A percentile compares a stretch with the other conserved stretches of the same genome.
Evolutionary conservation across 768 basidiomycete genomes (phyloP).

Genomic region (Amanita pseudoporphyria): DNA sequence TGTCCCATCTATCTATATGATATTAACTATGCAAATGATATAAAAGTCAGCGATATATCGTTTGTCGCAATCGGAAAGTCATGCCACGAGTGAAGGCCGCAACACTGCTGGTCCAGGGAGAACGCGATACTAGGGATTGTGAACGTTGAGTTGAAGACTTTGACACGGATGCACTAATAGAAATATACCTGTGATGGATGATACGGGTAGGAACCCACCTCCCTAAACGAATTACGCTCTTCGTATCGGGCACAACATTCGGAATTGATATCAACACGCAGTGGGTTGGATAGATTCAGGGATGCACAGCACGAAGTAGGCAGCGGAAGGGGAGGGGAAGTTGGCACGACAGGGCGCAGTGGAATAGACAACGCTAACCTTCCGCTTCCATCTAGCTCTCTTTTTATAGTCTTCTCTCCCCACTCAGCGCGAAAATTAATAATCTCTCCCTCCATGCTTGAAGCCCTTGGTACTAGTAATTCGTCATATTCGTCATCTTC

Average conservation of each 20-base stretch:
- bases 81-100: conserved; percentile 3
- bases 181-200: conserved; percentile 22
- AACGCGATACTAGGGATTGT: conserved; percentile 2
- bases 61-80: neutral
- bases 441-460: conserved; percentile 7
- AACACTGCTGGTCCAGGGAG: conserved; percentile 6
- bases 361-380: conserved; percentile 18
- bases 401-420: neutral
- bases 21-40: neutral
- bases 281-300: neutral
- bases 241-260: conserved; percentile 15
- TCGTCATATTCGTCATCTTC: conserved; percentile 9
- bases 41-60: neutral
- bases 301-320: conserved; percentile 3
- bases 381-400: neutral
- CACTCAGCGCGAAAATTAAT: neutral
- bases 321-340: conserved; percentile 7
- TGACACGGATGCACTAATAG: neutral
- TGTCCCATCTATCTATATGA: conserved; percentile 8
- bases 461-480: neutral
- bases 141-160: neutral
- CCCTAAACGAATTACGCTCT: conserved; percentile 24
- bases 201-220: conserved; percentile 20
- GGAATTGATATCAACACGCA: neutral
- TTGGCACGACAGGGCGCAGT: conserved; percentile 17